Base-by-base conservation (phyloP, 805 yeast species). In the Yamadazyma philogaea region DNA sequence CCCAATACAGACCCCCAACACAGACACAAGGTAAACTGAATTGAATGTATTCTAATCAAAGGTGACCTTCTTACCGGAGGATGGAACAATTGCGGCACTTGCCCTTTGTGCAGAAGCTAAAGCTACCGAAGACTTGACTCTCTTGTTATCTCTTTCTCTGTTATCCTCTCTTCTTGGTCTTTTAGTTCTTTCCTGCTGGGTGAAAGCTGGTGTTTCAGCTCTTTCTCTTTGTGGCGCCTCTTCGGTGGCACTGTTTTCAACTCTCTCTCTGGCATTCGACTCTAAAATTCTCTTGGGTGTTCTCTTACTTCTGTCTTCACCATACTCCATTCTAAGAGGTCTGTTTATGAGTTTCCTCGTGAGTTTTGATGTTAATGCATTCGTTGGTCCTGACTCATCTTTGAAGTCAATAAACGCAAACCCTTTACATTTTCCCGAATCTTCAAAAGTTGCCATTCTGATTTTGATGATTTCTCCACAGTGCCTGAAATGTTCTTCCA, bases 381-480 rank as follows among this genome's bases (percentile, higher is more conserved):
- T 72, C 0, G 93, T 85, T 22, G 96, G 90, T 7, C 93, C 90
- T 30, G 77, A 80, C 49, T 84, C 87, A 50, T 81, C 82, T 48
- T 71, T 77, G 66, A 90, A 91, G 62, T 91, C 98, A 27, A 91
- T 69, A 57, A 93, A 91, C 1, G 96, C 89, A 69, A 91, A 91
- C 1, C 98, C 98, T 63, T 93, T 93, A 71, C 98, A 91, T 60
- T 90, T 91, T 1, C 97, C 98, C 39, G 85, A 70, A 60, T 91
- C 99, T 65, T 93, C 89, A 64, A 91, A 91, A n/a, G 99, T 90
- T 3, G 98, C 98, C 95, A 90, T 91, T 62, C 99, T 78, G 41
- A 91, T 79, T 51, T 79, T 79, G 21, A 72, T 66, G 45, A 95
- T 91, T 49, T 85, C 89, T 30, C 98, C 97, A 66, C 96, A 89